phyloP scores from a whole-genome alignment of 768 basidiomycete genomes.

The Lentinula sp. region DNA sequence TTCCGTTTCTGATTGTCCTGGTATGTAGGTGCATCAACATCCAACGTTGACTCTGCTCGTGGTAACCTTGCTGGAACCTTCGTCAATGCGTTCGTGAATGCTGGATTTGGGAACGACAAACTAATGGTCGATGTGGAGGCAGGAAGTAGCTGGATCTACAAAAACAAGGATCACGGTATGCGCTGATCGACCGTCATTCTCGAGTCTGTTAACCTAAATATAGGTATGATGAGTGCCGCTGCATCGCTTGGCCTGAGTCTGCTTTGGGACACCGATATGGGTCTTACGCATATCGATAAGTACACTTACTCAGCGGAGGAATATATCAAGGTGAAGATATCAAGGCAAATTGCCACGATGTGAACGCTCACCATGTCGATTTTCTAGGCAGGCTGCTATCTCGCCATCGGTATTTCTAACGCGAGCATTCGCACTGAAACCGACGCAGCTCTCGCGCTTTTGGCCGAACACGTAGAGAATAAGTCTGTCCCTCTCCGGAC shows the following conservation, averaged over 20 bases:
- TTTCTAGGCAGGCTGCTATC: constrained; percentile 77
- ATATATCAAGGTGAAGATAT: constrained; percentile 70
- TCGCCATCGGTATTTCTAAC: constrained; percentile 92
- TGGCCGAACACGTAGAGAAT: constrained; percentile 87
- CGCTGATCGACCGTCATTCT: not conserved
- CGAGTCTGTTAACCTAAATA: not conserved
- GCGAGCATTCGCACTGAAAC: constrained; percentile 86
- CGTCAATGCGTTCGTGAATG: constrained; percentile 98
- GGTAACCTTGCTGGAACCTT: constrained; percentile 95
- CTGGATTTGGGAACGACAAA: constrained; percentile 97
- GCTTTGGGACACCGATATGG: constrained; percentile 94
- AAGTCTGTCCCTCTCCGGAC: constrained; percentile 79
- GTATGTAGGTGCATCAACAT: constrained; percentile 11
- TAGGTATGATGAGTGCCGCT: constrained; percentile 94
- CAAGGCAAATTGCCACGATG: not conserved
- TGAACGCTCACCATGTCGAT: not conserved
- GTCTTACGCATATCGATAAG: constrained; percentile 92
- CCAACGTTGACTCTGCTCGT: constrained; percentile 87
- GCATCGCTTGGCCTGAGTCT: constrained; percentile 91
- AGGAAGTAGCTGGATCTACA: constrained; percentile 98
- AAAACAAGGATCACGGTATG: constrained; percentile 96
- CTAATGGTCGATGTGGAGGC: constrained; percentile 96
- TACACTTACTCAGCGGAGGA: constrained; percentile 97
- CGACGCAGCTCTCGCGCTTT: constrained; percentile 86
- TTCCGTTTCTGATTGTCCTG: not conserved